phyloP scores from a whole-genome alignment of 1,284 basidiomycete genomes.

The Nidula niveotomentosa region DNA sequence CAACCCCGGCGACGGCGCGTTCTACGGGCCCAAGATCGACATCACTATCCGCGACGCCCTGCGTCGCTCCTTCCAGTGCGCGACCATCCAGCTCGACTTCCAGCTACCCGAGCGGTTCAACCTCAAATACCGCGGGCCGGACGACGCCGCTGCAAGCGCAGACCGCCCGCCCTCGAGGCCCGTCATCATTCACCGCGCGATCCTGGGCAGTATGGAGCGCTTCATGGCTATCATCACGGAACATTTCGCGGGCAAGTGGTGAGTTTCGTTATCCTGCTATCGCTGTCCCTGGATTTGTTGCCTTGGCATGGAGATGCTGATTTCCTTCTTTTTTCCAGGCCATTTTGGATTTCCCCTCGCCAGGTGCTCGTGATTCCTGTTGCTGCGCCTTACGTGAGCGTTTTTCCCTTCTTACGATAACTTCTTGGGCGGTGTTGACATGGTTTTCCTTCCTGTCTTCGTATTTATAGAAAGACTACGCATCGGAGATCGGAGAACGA shows the following conservation, averaged over 20 bases:
- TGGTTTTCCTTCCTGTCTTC: constrained; percentile 3
- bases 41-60: constrained; percentile 96
- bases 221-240: constrained; percentile 99
- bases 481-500: constrained; percentile 72
- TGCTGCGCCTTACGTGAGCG: constrained; percentile 79
- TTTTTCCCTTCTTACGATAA: not conserved
- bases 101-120: constrained; percentile 98
- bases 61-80: constrained; percentile 94
- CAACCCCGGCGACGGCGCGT: constrained; percentile 97
- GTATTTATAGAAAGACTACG: constrained; percentile 81
- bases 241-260: constrained; percentile 98
- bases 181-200: constrained; percentile 98
- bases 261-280: constrained; percentile 16
- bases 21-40: constrained; percentile 98
- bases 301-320: not conserved
- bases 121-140: constrained; percentile 85
- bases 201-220: constrained; percentile 92
- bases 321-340: constrained; percentile 44
- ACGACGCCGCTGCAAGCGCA: constrained; percentile 57
- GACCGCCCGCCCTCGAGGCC: constrained; percentile 73
- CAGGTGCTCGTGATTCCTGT: constrained; percentile 96
- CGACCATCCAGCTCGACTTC: constrained; percentile 99
- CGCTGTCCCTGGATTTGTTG: not conserved
- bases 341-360: constrained; percentile 97
- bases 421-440: constrained; percentile 11